A percentile compares a stretch with the other conserved stretches of the same genome.
Evolutionary conservation across 2,329 filamentous ascomycete species (phyloP).

Genomic region (Shiraia sp.): DNA sequence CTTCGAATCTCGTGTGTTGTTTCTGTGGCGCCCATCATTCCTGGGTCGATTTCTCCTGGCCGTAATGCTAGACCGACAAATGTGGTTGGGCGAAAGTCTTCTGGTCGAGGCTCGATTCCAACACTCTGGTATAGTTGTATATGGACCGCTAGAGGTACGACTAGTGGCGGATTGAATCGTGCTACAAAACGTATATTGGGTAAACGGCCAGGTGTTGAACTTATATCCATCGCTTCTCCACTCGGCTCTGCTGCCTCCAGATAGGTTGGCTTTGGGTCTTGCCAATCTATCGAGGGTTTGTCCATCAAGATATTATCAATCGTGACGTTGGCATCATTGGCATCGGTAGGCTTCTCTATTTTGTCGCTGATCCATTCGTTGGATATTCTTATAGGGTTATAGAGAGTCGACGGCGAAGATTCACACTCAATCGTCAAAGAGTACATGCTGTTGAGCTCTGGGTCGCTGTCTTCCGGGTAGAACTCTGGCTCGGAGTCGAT

Average conservation of each 20-base stretch:
- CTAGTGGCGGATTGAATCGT: slow-evolving; percentile 72
- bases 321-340: slow-evolving; percentile 37
- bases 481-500: slow-evolving; percentile 25
- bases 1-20: slow-evolving; percentile 56
- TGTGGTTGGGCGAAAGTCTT: slow-evolving; percentile 55
- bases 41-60: slow-evolving; percentile 55
- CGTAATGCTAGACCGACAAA: slow-evolving; percentile 57
- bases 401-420: slow-evolving; percentile 50
- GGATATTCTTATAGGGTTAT: slow-evolving; percentile 69
- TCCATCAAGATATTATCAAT: slow-evolving; percentile 48
- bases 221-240: slow-evolving; percentile 58
- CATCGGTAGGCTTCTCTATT: slow-evolving; percentile 60
- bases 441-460: slow-evolving; percentile 60
- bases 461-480: slow-evolving; percentile 41
- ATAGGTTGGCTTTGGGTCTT: slow-evolving; percentile 69
- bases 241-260: slow-evolving; percentile 30
- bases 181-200: slow-evolving; percentile 77
- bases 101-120: slow-evolving; percentile 58
- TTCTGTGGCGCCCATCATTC: slow-evolving; percentile 51
- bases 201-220: slow-evolving; percentile 59
- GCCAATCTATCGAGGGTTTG: slow-evolving; percentile 65
- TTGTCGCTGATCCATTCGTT: slow-evolving; percentile 72
- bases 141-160: slow-evolving; percentile 68
- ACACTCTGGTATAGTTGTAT: slow-evolving; percentile 64
- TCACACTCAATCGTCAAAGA: slow-evolving; percentile 70